Base-by-base conservation (phyloP, 805 yeast genomes). In the Cyberlindnera mycetangii region DNA sequence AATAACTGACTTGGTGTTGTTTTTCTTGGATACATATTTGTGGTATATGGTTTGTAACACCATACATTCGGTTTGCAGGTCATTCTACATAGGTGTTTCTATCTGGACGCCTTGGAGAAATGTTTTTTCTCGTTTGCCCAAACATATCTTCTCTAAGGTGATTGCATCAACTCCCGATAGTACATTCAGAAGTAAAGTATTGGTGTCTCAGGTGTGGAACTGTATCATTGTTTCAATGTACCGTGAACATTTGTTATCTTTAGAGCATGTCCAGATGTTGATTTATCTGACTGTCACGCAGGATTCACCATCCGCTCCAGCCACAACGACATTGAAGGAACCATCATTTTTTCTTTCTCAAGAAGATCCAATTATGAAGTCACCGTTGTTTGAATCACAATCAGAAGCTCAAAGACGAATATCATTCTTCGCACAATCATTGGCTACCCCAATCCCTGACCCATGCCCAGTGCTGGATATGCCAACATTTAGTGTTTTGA, bases 181-280 rank as follows among this genome's bases (percentile, higher is more conserved):
- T 63, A 89, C 89, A 71, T 89, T 90, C 72, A 90, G 92, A 70
- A 97, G 97, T 51, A 93, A 93, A 78, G 95, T 90, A 48, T 76
- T 93, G 65, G 92, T 95, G 57, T 89, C 97, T 24, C 99, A 93
- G 72, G 89, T 93, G 55, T 93, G 99, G 99, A 93, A 93, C 66
- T 97, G 98, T 37, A 85, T 93, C 66, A 92, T 93, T 51, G 90
- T 93, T 59, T 88, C 98, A 42, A 95, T 93, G 99, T 95, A 93
- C 79, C 88, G 99, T 73, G 99, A 95, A 70, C 99, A 93, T 68
- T 74, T 93, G 66, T 73, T 93, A 56, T 97, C 99, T 15, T 87
- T 95, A 65, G 99, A 93, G 66, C 99, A 95, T 66, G 98, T 93
- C 51, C 98, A 93, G 71, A 89, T 86, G 71, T 78, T 93, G 65